A percentile compares a stretch with the other conserved stretches of the same genome.
phyloP scores from a whole-genome alignment of 352 stramenopile species.

The Phytophthora macrochlamydospora region DNA sequence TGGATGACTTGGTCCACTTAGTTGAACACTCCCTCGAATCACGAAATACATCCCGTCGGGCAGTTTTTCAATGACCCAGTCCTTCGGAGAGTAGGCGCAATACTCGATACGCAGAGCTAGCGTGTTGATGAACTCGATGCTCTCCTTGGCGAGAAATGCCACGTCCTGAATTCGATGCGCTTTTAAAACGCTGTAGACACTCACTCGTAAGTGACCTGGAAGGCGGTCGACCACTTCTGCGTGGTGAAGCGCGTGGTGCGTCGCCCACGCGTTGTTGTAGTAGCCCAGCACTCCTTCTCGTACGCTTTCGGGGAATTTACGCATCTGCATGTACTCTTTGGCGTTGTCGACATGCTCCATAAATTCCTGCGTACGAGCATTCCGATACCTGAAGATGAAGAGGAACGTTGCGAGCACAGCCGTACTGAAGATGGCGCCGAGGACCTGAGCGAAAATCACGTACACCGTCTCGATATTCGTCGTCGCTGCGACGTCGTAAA shows the following conservation, averaged over 20 bases:
- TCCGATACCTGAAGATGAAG: slow-evolving; percentile 74
- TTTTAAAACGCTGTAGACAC: slow-evolving; percentile 58
- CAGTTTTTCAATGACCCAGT: slow-evolving; percentile 76
- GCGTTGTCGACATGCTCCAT: slow-evolving; percentile 72
- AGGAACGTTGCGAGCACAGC: slow-evolving; percentile 71
- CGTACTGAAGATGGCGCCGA: slow-evolving; percentile 70
- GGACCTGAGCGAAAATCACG: slow-evolving; percentile 58
- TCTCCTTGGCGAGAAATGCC: slow-evolving; percentile 65
- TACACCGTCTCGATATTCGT: slow-evolving; percentile 63
- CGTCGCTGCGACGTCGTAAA: slow-evolving; percentile 62
- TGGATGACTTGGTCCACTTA: slow-evolving; percentile 38
- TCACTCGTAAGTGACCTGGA: slow-evolving; percentile 63
- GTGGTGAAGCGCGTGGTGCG: slow-evolving; percentile 51
- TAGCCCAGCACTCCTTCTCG: slow-evolving; percentile 60
- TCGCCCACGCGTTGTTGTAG: slow-evolving; percentile 66
- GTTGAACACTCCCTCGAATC: slow-evolving; percentile 53
- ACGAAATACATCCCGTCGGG: slow-evolving; percentile 74
- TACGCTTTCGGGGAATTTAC: slow-evolving; percentile 59
- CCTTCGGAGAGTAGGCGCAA: slow-evolving; percentile 64
- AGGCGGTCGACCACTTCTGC: slow-evolving; percentile 53
- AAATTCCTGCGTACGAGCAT: slow-evolving; percentile 62
- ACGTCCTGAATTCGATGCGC: slow-evolving; percentile 67
- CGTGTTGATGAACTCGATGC: slow-evolving; percentile 74
- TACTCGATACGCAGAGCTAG: slow-evolving; percentile 54
- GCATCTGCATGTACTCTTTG: slow-evolving; percentile 78